Conservation (phyloP, 2,329 filamentous ascomycete species). For the Penicillium sp. region DNA sequence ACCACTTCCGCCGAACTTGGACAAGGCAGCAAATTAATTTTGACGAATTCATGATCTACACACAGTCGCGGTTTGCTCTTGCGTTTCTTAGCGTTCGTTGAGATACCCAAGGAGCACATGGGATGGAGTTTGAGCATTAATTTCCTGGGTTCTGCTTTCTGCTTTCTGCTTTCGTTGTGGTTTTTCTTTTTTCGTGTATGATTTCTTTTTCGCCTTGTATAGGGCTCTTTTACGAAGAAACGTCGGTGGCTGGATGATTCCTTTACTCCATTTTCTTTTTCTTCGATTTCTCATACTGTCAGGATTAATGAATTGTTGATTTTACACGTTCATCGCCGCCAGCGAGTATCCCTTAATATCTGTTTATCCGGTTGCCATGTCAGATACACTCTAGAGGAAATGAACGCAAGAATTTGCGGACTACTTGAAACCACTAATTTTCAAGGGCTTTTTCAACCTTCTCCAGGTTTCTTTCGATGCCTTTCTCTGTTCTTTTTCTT, state of each 20-base stretch:
- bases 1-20: neutral
- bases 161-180: neutral
- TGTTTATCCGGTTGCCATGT: neutral
- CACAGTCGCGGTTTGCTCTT: neutral
- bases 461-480: neutral
- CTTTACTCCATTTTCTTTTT: constrained; percentile 35
- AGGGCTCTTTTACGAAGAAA: neutral
- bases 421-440: neutral
- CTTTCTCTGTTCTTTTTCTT: neutral
- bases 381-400: too few species aligned
- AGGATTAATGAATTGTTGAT: neutral
- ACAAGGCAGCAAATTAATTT: neutral
- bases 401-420: neutral
- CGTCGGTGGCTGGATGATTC: neutral
- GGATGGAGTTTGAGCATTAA: neutral
- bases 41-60: neutral
- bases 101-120: neutral
- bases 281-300: neutral
- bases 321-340: too few species aligned
- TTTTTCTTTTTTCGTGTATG: neutral
- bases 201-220: neutral
- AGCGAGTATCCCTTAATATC: neutral
- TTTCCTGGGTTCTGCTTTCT: neutral
- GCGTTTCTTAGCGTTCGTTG: neutral
- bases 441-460: neutral